Evolutionary conservation across 1,284 basidiomycete species (phyloP).

Genomic region (Marasmius sp.): DNA sequence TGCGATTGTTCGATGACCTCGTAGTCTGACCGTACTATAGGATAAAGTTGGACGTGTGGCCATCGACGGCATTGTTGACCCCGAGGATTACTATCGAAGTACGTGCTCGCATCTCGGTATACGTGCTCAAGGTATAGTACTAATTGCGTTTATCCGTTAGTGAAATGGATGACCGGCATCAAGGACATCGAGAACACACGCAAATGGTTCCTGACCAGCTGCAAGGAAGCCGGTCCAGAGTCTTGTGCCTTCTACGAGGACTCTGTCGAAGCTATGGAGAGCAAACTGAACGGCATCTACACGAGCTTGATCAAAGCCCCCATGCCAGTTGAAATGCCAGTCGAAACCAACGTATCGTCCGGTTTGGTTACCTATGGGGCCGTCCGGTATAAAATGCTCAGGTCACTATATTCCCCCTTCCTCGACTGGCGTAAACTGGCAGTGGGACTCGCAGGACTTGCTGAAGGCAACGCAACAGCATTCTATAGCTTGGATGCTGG

Average conservation of each 20-base stretch:
- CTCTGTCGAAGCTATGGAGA: constrained; percentile 8
- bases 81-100: constrained; percentile 17
- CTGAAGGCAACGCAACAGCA: constrained; percentile 13
- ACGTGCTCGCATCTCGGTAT: neutral
- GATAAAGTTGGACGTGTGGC: constrained; percentile 18
- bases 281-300: constrained; percentile 11
- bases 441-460: constrained; percentile 14
- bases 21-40: neutral
- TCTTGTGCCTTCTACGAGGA: constrained; percentile 17
- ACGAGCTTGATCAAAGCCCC: constrained; percentile 10
- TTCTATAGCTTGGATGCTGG: constrained; percentile 6
- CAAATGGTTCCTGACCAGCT: constrained; percentile 14
- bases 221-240: constrained; percentile 16
- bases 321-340: constrained; percentile 4
- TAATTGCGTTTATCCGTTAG: neutral
- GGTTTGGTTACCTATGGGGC: constrained; percentile 15
- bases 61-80: constrained; percentile 19
- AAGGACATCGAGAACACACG: constrained; percentile 11
- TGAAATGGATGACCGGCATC: constrained; percentile 11
- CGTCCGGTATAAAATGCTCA: constrained; percentile 13
- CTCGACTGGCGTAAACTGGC: constrained; percentile 13
- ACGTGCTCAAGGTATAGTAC: neutral
- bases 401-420: constrained; percentile 13
- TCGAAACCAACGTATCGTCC: constrained; percentile 10
- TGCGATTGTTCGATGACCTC: neutral